Evolutionary conservation across 164 flowering plant species (phyloP), one percentile per base, ranked within the genome.

Genomic region (Tetracentron sinense): DNA sequence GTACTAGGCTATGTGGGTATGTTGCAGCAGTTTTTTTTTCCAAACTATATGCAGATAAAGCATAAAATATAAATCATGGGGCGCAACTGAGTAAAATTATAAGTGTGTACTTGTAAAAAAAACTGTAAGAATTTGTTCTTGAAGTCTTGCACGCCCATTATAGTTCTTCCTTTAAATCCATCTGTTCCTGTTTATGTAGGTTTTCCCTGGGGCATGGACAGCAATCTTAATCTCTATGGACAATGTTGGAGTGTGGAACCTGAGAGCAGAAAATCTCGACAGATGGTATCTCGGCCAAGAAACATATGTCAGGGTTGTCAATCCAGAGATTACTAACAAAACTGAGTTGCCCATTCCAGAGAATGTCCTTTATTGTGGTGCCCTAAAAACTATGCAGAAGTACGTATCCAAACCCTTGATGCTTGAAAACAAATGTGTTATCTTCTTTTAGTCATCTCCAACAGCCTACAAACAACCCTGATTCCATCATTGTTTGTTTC

Each of bases 181-280:
- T 27, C 26, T 38, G 12, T 51, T 64, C 54, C 31, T 58, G 15
- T 30, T 58, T 69, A 49, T 68, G 35, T 58, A 92, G 98, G 98
- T 90, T 30, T 93, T 77, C 62, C 98, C 98, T 22, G 94, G 89
- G 31, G 98, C 98, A 33, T 93, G 98, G 98, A 89, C 97, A 3
- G 94, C 92, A 42, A 76, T 93, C 47, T 68, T 93, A 63, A 71
- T 86, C 47, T 90, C 97, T 3, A 84, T 93, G 6, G 98, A 90
- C 81, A 93, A 90, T 69, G 96, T 85, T 33, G 98, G 98, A 47
- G 67, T 89, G 3, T 93, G 98, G 98, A 93, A 93, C 75, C 64
- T 93, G 59, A 84, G 98, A 68, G 71, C 92, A 25, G 89, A 87
- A 64, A 93, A 90, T 70, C 91, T 93, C 1, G 97, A 93, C 77